Percentiles rank a stretch among this genome's conserved stretches.
Conservation (phyloP, 345 rosid genomes). For the Lumnitzera racemosa region DNA sequence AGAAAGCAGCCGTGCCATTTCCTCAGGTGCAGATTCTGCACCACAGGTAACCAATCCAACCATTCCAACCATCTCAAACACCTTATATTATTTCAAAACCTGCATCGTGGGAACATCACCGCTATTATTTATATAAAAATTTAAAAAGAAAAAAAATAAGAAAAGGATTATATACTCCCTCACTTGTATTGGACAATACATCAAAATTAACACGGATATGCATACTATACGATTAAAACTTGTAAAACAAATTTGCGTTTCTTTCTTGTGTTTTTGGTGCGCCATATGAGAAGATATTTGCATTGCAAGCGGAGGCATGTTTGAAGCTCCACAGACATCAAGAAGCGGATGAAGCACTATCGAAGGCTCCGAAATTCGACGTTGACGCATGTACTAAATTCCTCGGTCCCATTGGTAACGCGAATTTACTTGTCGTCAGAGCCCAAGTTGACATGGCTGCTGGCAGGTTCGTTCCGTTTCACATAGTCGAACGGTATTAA, state of each 20-base stretch:
- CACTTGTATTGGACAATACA: no score
- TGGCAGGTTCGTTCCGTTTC: slow-evolving; percentile 52
- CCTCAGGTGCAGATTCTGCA: slow-evolving; percentile 81
- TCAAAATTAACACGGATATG: background rate
- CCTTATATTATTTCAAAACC: background rate
- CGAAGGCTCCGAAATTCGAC: slow-evolving; percentile 48
- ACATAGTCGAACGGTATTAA: no score
- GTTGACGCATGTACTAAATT: slow-evolving; percentile 55
- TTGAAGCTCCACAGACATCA: slow-evolving; percentile 66
- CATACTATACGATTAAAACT: background rate
- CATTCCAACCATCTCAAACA: background rate
- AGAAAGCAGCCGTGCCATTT: slow-evolving; percentile 46
- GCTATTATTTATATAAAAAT: no score
- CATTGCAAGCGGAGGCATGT: slow-evolving; percentile 89
- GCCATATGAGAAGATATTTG: slow-evolving; percentile 34
- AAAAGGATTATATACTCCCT: no score
- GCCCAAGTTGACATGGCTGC: slow-evolving; percentile 78
- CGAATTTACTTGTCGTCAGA: slow-evolving; percentile 56
- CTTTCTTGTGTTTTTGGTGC: background rate
- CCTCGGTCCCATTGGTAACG: slow-evolving; percentile 67
- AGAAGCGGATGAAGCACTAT: slow-evolving; percentile 62
- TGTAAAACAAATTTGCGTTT: background rate
- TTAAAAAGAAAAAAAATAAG: no score
- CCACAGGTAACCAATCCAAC: slow-evolving; percentile 41
- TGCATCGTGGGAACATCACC: background rate